phyloP scores from a whole-genome alignment of 352 stramenopile species.

The Hyaloperonospora arabidopsidis region DNA sequence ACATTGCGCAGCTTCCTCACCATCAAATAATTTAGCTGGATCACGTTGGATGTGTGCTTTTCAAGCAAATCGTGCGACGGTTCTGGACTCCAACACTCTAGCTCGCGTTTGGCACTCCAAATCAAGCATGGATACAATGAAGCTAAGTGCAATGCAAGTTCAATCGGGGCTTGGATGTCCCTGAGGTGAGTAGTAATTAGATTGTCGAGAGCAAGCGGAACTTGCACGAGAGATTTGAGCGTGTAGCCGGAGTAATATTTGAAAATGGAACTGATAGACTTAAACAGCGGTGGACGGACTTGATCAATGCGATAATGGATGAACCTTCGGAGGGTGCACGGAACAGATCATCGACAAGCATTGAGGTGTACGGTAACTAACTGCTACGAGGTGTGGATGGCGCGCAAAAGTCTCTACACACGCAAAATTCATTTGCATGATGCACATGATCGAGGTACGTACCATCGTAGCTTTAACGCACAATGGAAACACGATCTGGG shows the following conservation, averaged over 20 bases:
- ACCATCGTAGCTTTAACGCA: too few species aligned
- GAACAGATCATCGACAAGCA: too few species aligned
- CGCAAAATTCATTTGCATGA: too few species aligned
- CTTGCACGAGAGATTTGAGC: constrained; percentile 21
- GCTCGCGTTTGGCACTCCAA: not conserved
- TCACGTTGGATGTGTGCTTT: constrained; percentile 7
- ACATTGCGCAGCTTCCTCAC: constrained; percentile 92
- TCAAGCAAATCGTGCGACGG: constrained; percentile 5
- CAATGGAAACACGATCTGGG: too few species aligned
- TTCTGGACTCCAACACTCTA: constrained; percentile 1
- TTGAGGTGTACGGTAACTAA: too few species aligned
- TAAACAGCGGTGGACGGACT: constrained; percentile 6
- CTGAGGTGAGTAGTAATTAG: constrained; percentile 17
- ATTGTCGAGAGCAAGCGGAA: constrained; percentile 13
- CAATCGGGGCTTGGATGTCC: constrained; percentile 3
- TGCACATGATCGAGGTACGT: too few species aligned
- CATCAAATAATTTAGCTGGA: constrained; percentile 45
- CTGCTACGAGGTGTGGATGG: too few species aligned
- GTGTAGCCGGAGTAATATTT: constrained; percentile 15
- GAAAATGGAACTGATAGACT: constrained; percentile 30
- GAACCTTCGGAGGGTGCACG: too few species aligned
- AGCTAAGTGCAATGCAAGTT: not conserved
- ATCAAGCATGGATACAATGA: not conserved
- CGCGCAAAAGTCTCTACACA: too few species aligned
- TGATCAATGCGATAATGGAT: too few species aligned